Conservation (phyloP, 139 green algal species). For the Tetradesmus lagerheimii region DNA sequence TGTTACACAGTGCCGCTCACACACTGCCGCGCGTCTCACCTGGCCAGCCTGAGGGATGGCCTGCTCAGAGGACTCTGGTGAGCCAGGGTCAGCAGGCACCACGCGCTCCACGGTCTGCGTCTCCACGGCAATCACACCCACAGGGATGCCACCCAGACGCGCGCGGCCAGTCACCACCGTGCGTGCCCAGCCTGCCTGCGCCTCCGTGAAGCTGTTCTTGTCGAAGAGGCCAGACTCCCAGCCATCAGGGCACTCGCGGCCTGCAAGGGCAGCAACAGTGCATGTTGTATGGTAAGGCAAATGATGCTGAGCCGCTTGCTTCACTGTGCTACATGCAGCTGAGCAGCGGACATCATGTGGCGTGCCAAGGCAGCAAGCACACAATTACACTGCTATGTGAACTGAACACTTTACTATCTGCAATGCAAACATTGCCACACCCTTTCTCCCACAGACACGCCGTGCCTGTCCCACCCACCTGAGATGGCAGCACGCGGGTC, state of each 20-base stretch:
- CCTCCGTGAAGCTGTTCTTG: slow-evolving; percentile 87
- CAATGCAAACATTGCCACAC: neutral
- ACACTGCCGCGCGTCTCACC: slow-evolving; percentile 49
- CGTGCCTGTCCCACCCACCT: slow-evolving; percentile 48
- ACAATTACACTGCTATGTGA: no score
- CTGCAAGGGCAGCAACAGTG: neutral
- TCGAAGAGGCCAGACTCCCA: slow-evolving; percentile 94
- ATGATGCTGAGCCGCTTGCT: neutral
- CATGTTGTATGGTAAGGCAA: neutral
- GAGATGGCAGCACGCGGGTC: slow-evolving; percentile 86
- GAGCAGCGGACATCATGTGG: no score
- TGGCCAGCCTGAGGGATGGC: slow-evolving; percentile 83
- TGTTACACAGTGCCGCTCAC: no score
- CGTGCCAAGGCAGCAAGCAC: neutral
- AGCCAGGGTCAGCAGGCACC: slow-evolving; percentile 94
- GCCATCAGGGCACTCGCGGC: slow-evolving; percentile 27
- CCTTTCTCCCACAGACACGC: neutral
- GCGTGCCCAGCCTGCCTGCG: slow-evolving; percentile 91
- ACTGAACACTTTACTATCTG: no score
- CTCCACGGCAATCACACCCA: slow-evolving; percentile 97
- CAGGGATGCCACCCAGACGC: slow-evolving; percentile 91
- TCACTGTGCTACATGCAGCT: neutral
- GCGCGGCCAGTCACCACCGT: slow-evolving; percentile 95
- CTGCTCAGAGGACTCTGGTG: slow-evolving; percentile 81
- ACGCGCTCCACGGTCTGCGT: slow-evolving; percentile 64